Conservation (phyloP, 2,329 filamentous ascomycete genomes). For the Cladosporium sp. region DNA sequence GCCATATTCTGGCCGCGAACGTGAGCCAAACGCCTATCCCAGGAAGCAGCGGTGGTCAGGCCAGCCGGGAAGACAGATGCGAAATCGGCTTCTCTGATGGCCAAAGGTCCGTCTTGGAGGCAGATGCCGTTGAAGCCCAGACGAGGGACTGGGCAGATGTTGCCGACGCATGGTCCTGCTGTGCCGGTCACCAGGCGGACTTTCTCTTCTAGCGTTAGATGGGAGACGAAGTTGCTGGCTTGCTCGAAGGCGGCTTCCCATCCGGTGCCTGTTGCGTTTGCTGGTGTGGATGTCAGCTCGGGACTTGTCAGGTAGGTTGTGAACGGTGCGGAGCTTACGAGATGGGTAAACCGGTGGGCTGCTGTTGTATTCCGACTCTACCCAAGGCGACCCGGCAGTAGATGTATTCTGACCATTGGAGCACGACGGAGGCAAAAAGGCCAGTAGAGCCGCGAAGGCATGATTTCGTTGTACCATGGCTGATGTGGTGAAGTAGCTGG, state of each 20-base stretch:
- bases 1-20: slow-evolving; percentile 32
- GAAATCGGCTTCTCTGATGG: slow-evolving; percentile 35
- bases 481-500: no score
- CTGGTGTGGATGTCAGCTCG: slow-evolving; percentile 10
- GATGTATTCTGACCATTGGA: slow-evolving; percentile 13
- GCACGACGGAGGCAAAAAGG: no score
- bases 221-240: slow-evolving; percentile 19
- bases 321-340: slow-evolving; percentile 15
- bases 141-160: slow-evolving; percentile 48
- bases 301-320: neutral
- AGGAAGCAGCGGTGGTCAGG: slow-evolving; percentile 36
- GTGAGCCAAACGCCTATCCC: slow-evolving; percentile 34
- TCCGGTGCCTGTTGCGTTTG: slow-evolving; percentile 20
- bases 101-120: slow-evolving; percentile 39
- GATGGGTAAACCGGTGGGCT: slow-evolving; percentile 24
- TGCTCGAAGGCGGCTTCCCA: slow-evolving; percentile 21
- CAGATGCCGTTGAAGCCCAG: slow-evolving; percentile 34
- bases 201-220: slow-evolving; percentile 22
- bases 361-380: slow-evolving; percentile 21
- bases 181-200: slow-evolving; percentile 22
- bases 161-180: slow-evolving; percentile 50
- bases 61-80: slow-evolving; percentile 38
- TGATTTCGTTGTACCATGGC: no score
- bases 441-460: no score
- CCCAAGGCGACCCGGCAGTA: slow-evolving; percentile 18